Evolutionary conservation across 352 stramenopile genomes (phyloP).

Genomic region (Globisporangium recalcitrans): DNA sequence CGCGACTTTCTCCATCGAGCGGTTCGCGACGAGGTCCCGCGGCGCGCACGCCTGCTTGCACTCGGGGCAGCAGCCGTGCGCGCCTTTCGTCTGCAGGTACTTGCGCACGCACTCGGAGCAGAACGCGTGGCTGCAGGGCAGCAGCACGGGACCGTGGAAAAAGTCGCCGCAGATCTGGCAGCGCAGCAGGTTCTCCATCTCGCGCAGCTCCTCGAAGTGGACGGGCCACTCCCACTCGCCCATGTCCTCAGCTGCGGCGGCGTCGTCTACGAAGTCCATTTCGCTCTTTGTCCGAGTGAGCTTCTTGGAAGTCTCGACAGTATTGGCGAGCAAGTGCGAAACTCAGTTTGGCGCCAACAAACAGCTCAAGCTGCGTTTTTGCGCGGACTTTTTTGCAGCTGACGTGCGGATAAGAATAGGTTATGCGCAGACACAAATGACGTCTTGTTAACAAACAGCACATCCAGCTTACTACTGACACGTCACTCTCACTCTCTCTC

Average conservation of each 20-base stretch:
- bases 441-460: background rate
- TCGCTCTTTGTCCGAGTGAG: background rate
- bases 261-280: slow-evolving; percentile 16
- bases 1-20: slow-evolving; percentile 65
- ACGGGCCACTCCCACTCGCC: slow-evolving; percentile 80
- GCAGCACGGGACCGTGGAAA: slow-evolving; percentile 72
- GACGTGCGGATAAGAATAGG: background rate
- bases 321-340: background rate
- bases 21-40: slow-evolving; percentile 63
- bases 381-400: background rate
- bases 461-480: background rate
- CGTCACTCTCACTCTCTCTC: too few relatives aligned
- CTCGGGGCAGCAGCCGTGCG: slow-evolving; percentile 69
- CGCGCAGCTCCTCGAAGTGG: slow-evolving; percentile 46
- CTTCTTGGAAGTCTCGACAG: background rate
- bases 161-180: slow-evolving; percentile 85
- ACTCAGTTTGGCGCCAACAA: background rate
- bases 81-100: slow-evolving; percentile 66
- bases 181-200: slow-evolving; percentile 71
- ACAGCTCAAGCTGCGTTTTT: background rate
- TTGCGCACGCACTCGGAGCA: slow-evolving; percentile 81
- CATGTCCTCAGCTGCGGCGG: slow-evolving; percentile 16
- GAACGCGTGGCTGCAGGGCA: slow-evolving; percentile 78
- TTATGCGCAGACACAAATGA: background rate
- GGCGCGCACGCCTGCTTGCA: slow-evolving; percentile 67